phyloP scores from a whole-genome alignment of 2,329 filamentous ascomycete genomes.

The Ceratocystis diversiconidia region DNA sequence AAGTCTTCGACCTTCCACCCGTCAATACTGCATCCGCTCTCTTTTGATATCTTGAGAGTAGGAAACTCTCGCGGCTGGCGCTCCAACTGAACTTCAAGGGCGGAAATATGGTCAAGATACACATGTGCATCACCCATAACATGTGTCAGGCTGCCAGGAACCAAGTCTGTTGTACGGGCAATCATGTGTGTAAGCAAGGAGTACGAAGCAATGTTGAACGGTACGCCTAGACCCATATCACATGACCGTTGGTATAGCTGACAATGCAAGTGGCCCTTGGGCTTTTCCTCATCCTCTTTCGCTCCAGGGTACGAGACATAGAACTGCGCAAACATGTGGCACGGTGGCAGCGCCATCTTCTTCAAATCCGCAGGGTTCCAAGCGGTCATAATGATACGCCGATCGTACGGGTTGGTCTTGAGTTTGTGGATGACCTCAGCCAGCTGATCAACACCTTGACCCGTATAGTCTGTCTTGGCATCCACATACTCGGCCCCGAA shows the following conservation, averaged over 20 bases:
- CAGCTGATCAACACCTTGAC: constrained; percentile 84
- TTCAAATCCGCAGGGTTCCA: constrained; percentile 84
- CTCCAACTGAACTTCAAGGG: constrained; percentile 64
- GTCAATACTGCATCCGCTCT: constrained; percentile 63
- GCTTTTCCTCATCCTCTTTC: constrained; percentile 29
- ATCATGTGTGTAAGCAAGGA: constrained; percentile 91
- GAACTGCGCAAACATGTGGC: constrained; percentile 96
- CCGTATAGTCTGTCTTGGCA: constrained; percentile 65
- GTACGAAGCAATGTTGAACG: constrained; percentile 95
- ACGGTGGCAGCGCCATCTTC: constrained; percentile 85
- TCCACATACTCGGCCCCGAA: constrained; percentile 86
- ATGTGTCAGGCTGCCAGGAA: constrained; percentile 78
- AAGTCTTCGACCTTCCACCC: constrained; percentile 85
- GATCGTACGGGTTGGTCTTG: constrained; percentile 69
- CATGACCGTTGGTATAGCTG: constrained; percentile 87
- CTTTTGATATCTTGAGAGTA: constrained; percentile 54
- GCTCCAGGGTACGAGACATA: constrained; percentile 61
- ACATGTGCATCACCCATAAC: constrained; percentile 98
- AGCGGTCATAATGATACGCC: constrained; percentile 76
- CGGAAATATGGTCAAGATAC: constrained; percentile 83
- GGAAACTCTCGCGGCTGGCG: constrained; percentile 74
- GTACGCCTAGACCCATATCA: constrained; percentile 93
- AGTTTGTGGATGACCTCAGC: constrained; percentile 82
- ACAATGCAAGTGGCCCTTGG: constrained; percentile 62
- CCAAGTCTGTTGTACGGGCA: constrained; percentile 69